These are phyloP conservation scores for Collybia sordida DNA, from an alignment of 768 basidiomycete species.

Conservation along the genomic window DNA sequence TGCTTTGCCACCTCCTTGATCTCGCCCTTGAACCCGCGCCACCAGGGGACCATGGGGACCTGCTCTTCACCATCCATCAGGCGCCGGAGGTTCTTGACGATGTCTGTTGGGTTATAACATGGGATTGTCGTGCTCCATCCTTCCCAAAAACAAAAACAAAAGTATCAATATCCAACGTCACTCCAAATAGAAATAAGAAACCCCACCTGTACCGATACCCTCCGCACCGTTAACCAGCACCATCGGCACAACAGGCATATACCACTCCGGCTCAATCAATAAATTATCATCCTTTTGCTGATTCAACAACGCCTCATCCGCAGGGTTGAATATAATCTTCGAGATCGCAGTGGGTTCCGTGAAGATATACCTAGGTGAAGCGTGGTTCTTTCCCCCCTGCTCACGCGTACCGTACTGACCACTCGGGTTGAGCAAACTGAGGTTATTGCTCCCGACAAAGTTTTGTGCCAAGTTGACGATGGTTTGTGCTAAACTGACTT, in stretches of 20 bases:
- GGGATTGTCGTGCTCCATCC: slow-evolving; percentile 96
- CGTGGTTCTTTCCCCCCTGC: slow-evolving; percentile 93
- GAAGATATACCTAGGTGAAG: slow-evolving; percentile 94
- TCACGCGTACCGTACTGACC: slow-evolving; percentile 97
- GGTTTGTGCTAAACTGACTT: slow-evolving; percentile 80
- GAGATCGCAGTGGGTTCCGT: slow-evolving; percentile 77
- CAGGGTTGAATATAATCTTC: slow-evolving; percentile 73
- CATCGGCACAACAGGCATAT: slow-evolving; percentile 87
- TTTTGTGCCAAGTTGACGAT: slow-evolving; percentile 94
- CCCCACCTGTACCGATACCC: slow-evolving; percentile 92
- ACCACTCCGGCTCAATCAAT: slow-evolving; percentile 91
- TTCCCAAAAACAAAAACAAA: slow-evolving; percentile 28
- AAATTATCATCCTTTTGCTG: slow-evolving; percentile 85
- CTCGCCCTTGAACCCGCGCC: slow-evolving; percentile 90
- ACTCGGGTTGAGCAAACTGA: slow-evolving; percentile 83
- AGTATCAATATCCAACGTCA: slow-evolving; percentile 1
- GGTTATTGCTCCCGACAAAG: slow-evolving; percentile 93
- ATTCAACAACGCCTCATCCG: slow-evolving; percentile 84
- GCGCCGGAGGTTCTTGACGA: slow-evolving; percentile 83
- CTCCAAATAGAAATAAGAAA: not conserved
- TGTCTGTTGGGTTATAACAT: slow-evolving; percentile 88
- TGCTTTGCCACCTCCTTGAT: slow-evolving; percentile 81
- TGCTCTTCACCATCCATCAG: slow-evolving; percentile 85
- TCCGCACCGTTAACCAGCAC: slow-evolving; percentile 93
- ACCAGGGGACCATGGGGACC: slow-evolving; percentile 93